Percentiles rank a stretch among this genome's conserved stretches.
These are phyloP conservation scores for Saccharomyces hybrid DNA, from an alignment of 1,139 yeast species.

Conservation along the genomic window DNA sequence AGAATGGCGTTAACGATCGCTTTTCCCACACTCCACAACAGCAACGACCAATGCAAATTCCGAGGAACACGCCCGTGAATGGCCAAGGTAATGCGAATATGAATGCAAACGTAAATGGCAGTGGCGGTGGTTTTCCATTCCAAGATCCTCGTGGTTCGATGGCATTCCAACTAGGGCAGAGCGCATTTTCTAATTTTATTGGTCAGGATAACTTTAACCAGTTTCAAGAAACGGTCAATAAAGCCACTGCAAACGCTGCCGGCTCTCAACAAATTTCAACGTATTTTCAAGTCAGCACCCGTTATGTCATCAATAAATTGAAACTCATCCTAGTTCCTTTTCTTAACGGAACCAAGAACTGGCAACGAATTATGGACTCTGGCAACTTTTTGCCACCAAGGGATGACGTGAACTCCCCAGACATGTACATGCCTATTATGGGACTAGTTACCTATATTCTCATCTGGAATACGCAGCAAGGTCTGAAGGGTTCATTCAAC, in stretches of 20 bases:
- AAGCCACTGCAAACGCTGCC: conserved; percentile 19
- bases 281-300: conserved; percentile 87
- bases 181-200: conserved; percentile 50
- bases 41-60: conserved; percentile 15
- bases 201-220: conserved; percentile 30
- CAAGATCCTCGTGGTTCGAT: conserved; percentile 76
- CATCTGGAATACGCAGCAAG: conserved; percentile 78
- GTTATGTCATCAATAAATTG: conserved; percentile 72
- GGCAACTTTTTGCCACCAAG: conserved; percentile 27
- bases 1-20: conserved; percentile 16
- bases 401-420: conserved; percentile 86
- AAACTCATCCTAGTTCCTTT: conserved; percentile 78
- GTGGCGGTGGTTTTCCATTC: conserved; percentile 31
- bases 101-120: neutral
- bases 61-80: conserved; percentile 7
- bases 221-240: conserved; percentile 28
- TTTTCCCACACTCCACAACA: conserved; percentile 20
- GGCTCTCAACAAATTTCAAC: conserved; percentile 34
- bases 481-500: conserved; percentile 83
- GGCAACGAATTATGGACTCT: conserved; percentile 55
- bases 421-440: conserved; percentile 92
- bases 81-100: neutral
- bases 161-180: conserved; percentile 85
- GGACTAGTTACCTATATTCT: conserved; percentile 83
- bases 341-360: conserved; percentile 53